Conservation (phyloP, 495 filamentous ascomycete species). For the Neurospora discreta region DNA sequence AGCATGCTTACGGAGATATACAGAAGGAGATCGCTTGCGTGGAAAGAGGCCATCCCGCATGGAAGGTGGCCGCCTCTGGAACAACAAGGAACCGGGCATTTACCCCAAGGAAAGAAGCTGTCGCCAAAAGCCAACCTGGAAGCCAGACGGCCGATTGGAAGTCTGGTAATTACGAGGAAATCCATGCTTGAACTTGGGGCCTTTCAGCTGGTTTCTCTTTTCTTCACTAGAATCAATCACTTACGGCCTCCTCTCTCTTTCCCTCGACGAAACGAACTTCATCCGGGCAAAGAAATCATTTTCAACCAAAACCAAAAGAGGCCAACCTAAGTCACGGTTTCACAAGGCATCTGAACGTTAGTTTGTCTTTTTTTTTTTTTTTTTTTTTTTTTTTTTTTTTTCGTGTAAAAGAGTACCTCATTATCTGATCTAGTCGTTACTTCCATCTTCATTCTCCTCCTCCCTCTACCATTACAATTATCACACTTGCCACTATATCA, state of each 20-base stretch:
- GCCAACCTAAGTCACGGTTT: no score
- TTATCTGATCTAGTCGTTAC: background rate
- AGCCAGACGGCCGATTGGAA: background rate
- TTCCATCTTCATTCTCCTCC: background rate
- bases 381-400: no score
- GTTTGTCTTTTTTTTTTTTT: no score
- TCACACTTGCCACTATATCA: background rate
- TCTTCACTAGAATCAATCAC: background rate
- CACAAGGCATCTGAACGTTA: no score
- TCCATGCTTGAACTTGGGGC: background rate
- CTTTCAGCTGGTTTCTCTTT: background rate
- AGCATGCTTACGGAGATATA: background rate
- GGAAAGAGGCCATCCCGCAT: background rate
- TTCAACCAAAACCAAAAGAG: no score
- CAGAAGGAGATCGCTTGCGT: background rate
- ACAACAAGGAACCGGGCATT: background rate
- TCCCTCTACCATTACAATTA: background rate
- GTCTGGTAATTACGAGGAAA: background rate
- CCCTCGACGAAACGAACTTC: background rate
- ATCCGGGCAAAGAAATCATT: background rate
- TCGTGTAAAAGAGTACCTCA: background rate
- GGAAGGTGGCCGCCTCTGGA: background rate
- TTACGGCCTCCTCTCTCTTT: background rate
- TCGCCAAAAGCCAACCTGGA: background rate
- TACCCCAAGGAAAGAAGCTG: background rate